Evolutionary conservation across 495 filamentous ascomycete genomes (phyloP), one percentile per base, ranked within the genome.

Genomic region (Astrothelium macrocarpum): DNA sequence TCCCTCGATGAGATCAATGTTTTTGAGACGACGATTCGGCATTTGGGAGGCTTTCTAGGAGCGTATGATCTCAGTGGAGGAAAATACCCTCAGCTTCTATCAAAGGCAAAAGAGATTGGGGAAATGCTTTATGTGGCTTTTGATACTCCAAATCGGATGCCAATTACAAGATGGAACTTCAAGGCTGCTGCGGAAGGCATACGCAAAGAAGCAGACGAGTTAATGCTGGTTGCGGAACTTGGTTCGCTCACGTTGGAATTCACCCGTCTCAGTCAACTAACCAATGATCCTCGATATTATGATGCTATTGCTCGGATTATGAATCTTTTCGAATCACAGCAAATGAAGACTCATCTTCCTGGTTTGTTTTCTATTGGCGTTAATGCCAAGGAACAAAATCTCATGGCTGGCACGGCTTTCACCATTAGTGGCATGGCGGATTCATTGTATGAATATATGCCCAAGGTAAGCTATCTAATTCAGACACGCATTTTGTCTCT

Each of bases 61-160:
- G 79, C 80, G 0, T 82, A 79, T 62, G 81, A 83, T 62, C 65
- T 83, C 60, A 79, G 75, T 58, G 68, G 58, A 12, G 71, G 70
- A 25, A 66, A 72, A 32, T 73, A 79, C 36, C 58, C 32, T 0
- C 68, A 74, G 11, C 66, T 79, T 7, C 63, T 77, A 28, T 68
- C 71, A 16, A 78, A 79, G 64, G 73, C 75, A 7, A 61, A 70
- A 2, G 72, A 77, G 49, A 39, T 77, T 1, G 75, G 71, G 10
- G 77, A 78, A 11, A 78, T 78, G 77, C 67, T 78, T 1, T 77
- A 74, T 61, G 62, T 63, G 12, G 75, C 77, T 18, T 78, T 78
- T 63, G 77, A 78, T 59, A 78, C 76, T 3, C 68, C 72, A 11
- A 78, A 77, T 63, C 63, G 70, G 36, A 73, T 74, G 68, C 72